These are phyloP conservation scores for Triangularia verruculosa DNA, from an alignment of 2,329 filamentous ascomycete genomes.

Conservation along the genomic window DNA sequence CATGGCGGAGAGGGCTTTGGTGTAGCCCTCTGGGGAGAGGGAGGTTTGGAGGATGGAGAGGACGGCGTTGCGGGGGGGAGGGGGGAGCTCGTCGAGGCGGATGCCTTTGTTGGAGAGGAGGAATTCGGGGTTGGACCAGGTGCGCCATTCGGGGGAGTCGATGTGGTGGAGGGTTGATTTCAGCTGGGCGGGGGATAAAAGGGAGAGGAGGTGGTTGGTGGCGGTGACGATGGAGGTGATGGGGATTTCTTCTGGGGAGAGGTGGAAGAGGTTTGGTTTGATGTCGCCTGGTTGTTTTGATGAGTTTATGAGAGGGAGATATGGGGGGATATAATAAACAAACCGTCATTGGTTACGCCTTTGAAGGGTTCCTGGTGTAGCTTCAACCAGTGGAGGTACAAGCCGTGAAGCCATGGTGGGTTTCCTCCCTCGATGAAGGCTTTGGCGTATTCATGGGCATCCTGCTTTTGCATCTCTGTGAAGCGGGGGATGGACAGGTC, in stretches of 20 bases:
- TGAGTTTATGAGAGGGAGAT: constrained; percentile 11
- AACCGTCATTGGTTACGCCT: constrained; percentile 68
- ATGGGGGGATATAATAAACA: constrained; percentile 12
- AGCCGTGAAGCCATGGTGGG: constrained; percentile 64
- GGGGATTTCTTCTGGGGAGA: constrained; percentile 63
- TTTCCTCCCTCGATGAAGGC: constrained; percentile 56
- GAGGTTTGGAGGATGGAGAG: constrained; percentile 55
- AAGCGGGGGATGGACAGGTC: constrained; percentile 62
- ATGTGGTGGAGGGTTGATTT: constrained; percentile 56
- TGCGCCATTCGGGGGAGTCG: constrained; percentile 69
- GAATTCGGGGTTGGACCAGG: constrained; percentile 71
- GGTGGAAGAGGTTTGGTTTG: constrained; percentile 50
- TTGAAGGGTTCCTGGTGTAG: constrained; percentile 65
- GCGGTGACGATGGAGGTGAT: constrained; percentile 55
- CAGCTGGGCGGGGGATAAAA: constrained; percentile 49
- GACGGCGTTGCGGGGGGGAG: constrained; percentile 45
- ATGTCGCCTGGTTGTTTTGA: constrained; percentile 42
- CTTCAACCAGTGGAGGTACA: constrained; percentile 58
- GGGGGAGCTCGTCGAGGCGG: constrained; percentile 59
- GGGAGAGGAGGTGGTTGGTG: constrained; percentile 43
- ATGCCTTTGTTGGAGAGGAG: constrained; percentile 66
- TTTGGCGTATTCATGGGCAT: constrained; percentile 59
- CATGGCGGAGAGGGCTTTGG: constrained; percentile 68
- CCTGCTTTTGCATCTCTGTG: constrained; percentile 59
- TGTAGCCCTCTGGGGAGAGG: constrained; percentile 67